Evolutionary conservation across 768 basidiomycete species (phyloP).

Genomic region (Pleurotus djamor): DNA sequence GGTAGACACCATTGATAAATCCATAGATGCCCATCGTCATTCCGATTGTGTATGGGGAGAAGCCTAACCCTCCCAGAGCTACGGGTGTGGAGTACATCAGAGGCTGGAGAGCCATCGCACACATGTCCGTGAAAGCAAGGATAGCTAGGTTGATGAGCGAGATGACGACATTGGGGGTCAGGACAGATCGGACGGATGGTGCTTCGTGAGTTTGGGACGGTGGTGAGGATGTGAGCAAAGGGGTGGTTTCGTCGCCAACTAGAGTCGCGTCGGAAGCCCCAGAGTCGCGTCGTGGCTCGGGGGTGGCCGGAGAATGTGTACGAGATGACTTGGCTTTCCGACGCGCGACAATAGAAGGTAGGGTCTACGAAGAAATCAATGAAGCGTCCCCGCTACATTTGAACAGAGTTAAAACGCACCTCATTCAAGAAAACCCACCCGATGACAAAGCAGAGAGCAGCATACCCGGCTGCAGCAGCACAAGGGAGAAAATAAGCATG

Average conservation of each 20-base stretch:
- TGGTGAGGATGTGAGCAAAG: neutral
- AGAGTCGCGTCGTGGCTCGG: neutral
- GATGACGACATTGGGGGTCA: slow-evolving; percentile 13
- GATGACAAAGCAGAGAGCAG: slow-evolving; percentile 17
- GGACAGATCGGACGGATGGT: slow-evolving; percentile 15
- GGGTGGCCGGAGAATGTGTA: neutral
- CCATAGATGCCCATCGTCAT: slow-evolving; percentile 50
- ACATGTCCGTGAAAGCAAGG: slow-evolving; percentile 33
- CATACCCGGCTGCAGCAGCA: slow-evolving; percentile 18
- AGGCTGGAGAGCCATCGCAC: slow-evolving; percentile 52
- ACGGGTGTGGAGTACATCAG: slow-evolving; percentile 70
- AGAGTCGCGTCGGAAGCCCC: neutral
- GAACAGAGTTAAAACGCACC: slow-evolving; percentile 16
- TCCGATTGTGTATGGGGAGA: slow-evolving; percentile 62
- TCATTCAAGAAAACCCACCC: slow-evolving; percentile 23
- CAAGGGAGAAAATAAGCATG: slow-evolving; percentile 38
- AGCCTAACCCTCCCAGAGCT: slow-evolving; percentile 62
- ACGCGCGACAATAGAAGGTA: slow-evolving; percentile 2
- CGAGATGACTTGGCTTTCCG: neutral
- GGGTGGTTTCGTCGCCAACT: neutral
- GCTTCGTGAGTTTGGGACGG: neutral
- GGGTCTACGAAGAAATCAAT: slow-evolving; percentile 7
- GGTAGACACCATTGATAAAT: slow-evolving; percentile 46
- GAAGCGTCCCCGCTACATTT: neutral
- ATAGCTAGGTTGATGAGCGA: neutral